These are phyloP conservation scores for Aureobasidium sp. DNA, from an alignment of 2,329 filamentous ascomycete species.

Conservation along the genomic window DNA sequence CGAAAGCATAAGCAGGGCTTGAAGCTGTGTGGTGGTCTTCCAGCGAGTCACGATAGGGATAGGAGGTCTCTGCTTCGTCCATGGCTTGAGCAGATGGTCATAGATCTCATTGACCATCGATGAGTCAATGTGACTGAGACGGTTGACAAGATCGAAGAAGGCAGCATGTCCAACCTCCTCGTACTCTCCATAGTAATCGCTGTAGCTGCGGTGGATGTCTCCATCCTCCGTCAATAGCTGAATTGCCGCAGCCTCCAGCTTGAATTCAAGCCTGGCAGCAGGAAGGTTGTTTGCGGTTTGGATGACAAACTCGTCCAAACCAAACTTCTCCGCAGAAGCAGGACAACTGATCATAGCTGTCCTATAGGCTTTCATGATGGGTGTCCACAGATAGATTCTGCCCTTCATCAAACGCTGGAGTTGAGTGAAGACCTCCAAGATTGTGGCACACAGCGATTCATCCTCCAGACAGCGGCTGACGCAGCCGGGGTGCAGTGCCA, in stretches of 20 bases:
- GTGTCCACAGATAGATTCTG: constrained; percentile 24
- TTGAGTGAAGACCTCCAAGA: constrained; percentile 11
- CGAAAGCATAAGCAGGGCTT: constrained; percentile 35
- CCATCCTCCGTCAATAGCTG: constrained; percentile 23
- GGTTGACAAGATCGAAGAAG: constrained; percentile 36
- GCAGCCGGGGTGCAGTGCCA: constrained; percentile 30
- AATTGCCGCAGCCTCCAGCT: constrained; percentile 35
- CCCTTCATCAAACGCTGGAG: constrained; percentile 19
- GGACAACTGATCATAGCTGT: constrained; percentile 20
- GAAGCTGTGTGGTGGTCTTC: constrained; percentile 41
- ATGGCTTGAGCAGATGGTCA: constrained; percentile 31
- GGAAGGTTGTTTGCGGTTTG: constrained; percentile 34
- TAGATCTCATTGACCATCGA: constrained; percentile 24
- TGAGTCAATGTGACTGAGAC: constrained; percentile 26
- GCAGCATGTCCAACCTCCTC: constrained; percentile 37
- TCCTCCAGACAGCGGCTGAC: constrained; percentile 18
- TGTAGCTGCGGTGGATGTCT: constrained; percentile 25
- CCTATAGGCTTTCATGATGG: constrained; percentile 22
- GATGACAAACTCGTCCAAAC: constrained; percentile 32
- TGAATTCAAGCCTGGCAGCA: constrained; percentile 33
- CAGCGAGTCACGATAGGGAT: constrained; percentile 37
- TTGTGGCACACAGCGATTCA: neutral
- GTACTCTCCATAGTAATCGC: constrained; percentile 36
- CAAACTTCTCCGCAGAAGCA: constrained; percentile 24
- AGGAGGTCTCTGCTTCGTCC: constrained; percentile 35